Evolutionary conservation across 305 asterid species (phyloP).

Genomic region (Solanum hybrid): DNA sequence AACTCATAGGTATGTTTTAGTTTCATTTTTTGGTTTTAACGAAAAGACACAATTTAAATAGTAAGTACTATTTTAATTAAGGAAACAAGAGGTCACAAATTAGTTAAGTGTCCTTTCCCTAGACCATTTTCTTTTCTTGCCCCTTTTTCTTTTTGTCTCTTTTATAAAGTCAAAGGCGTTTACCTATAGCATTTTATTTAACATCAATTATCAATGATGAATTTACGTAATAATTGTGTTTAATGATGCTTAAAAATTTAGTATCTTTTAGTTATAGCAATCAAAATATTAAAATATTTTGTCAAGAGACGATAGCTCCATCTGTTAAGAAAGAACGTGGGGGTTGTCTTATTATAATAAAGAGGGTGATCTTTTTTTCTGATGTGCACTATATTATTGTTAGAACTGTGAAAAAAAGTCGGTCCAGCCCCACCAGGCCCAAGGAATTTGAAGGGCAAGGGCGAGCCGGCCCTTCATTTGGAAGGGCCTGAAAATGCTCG

Average conservation of each 20-base stretch:
- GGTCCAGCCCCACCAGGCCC: too few relatives aligned
- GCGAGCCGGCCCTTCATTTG: too few relatives aligned
- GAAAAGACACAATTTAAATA: background rate
- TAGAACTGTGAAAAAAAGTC: too few relatives aligned
- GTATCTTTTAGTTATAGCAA: background rate
- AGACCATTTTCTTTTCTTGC: background rate
- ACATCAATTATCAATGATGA: background rate
- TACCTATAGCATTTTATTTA: background rate
- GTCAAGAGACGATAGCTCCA: background rate
- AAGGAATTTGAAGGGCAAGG: too few relatives aligned
- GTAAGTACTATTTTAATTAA: background rate
- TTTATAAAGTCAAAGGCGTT: background rate
- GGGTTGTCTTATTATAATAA: background rate
- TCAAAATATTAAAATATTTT: background rate
- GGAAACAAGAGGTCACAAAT: background rate
- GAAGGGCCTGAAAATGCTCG: too few relatives aligned
- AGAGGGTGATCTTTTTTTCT: background rate
- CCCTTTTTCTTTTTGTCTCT: background rate
- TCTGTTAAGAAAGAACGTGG: background rate
- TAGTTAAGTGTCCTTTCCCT: background rate
- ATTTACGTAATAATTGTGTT: background rate
- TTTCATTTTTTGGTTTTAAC: background rate
- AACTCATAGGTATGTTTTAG: background rate
- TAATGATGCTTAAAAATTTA: background rate
- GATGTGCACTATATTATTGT: background rate